These are phyloP conservation scores for Suhomyces tanzawaensis DNA, from an alignment of 805 yeast genomes.

Conservation along the genomic window DNA sequence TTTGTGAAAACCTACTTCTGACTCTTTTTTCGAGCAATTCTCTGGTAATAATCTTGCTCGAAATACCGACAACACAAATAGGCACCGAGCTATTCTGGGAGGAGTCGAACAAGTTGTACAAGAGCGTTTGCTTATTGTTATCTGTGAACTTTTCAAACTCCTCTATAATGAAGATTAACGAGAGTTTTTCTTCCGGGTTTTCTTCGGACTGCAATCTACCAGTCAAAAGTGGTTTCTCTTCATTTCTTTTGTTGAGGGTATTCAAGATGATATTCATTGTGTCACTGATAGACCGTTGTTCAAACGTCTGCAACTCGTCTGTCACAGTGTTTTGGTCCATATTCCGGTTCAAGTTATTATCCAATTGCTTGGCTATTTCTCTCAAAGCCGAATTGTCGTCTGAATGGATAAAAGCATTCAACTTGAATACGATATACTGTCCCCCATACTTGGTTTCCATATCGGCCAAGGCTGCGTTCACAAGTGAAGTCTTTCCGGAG, in stretches of 20 bases:
- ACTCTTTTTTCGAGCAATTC: conserved; percentile 91
- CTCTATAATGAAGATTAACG: conserved; percentile 78
- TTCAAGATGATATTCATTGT: conserved; percentile 59
- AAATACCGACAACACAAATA: conserved; percentile 76
- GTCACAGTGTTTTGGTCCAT: conserved; percentile 7
- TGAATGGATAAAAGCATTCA: conserved; percentile 69
- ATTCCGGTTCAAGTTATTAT: conserved; percentile 25
- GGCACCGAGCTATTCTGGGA: conserved; percentile 72
- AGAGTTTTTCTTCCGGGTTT: conserved; percentile 31
- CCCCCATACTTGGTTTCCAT: conserved; percentile 41
- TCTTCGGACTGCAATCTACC: neutral
- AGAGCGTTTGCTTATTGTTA: conserved; percentile 72
- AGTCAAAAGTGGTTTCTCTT: conserved; percentile 4
- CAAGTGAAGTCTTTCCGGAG: conserved; percentile 67
- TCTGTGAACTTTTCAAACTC: conserved; percentile 79
- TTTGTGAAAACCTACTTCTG: conserved; percentile 81
- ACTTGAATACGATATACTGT: conserved; percentile 58
- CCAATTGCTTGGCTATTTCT: conserved; percentile 83
- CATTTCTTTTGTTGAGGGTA: conserved; percentile 35
- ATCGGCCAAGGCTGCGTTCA: conserved; percentile 54
- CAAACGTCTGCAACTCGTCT: conserved; percentile 27
- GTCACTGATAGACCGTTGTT: conserved; percentile 53
- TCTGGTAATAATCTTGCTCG: conserved; percentile 70
- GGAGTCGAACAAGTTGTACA: conserved; percentile 85
- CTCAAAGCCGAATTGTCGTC: conserved; percentile 80